Conservation (phyloP, 2,329 filamentous ascomycete genomes). For the Nothophaeocryptopus gaeumannii region DNA sequence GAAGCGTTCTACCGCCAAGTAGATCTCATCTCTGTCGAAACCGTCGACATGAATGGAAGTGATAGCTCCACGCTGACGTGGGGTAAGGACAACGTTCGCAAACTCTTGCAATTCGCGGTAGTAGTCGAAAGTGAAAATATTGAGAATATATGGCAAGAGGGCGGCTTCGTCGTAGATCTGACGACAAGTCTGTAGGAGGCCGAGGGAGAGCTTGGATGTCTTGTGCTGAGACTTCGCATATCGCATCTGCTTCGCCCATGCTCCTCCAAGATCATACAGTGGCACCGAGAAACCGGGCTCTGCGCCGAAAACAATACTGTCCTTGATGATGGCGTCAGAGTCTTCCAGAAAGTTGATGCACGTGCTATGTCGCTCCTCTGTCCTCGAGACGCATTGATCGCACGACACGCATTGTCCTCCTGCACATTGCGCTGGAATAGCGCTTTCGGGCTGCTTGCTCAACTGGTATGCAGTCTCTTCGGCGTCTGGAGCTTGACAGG, state of each 20-base stretch:
- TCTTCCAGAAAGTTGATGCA: neutral
- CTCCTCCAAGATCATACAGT: too few species aligned
- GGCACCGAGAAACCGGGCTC: too few species aligned
- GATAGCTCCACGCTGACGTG: too few species aligned
- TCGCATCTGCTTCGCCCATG: too few species aligned
- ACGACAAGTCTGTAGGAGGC: constrained; percentile 8
- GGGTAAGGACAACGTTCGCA: too few species aligned
- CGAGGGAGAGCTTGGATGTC: neutral
- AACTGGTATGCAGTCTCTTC: constrained; percentile 1
- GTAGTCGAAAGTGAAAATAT: constrained; percentile 8
- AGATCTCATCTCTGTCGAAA: too few species aligned
- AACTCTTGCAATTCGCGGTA: too few species aligned
- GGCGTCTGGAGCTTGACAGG: constrained; percentile 1
- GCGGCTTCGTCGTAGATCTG: constrained; percentile 14
- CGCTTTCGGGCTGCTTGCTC: neutral
- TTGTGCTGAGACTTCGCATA: neutral
- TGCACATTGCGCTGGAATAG: neutral
- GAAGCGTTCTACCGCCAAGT: too few species aligned
- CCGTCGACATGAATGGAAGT: too few species aligned
- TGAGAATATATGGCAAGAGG: constrained; percentile 8
- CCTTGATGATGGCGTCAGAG: neutral
- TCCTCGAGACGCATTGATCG: neutral
- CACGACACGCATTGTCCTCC: neutral
- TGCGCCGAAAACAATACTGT: neutral
- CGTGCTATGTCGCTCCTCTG: neutral